Evolutionary conservation across 371 early-diverging fungal genomes (phyloP).

Genomic region (Encephalitozoon hellem): DNA sequence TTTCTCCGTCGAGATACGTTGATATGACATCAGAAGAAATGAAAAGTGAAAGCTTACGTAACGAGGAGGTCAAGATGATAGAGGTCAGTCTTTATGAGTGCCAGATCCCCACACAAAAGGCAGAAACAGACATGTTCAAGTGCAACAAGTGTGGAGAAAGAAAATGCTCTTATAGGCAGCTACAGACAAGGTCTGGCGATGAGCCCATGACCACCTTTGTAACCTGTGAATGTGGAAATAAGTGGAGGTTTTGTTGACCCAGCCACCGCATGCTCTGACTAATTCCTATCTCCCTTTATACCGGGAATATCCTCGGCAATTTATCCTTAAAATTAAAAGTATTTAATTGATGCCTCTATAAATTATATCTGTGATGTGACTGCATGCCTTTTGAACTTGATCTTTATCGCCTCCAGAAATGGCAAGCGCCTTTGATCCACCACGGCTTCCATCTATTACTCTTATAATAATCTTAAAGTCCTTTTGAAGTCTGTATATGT

Average conservation of each 20-base stretch:
- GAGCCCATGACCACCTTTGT: slow-evolving; percentile 63
- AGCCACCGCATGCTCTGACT: not conserved
- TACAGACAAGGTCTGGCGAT: slow-evolving; percentile 62
- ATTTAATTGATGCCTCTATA: not conserved
- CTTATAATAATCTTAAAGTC: not conserved
- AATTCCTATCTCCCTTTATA: not conserved
- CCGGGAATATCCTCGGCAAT: not conserved
- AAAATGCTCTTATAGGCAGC: slow-evolving; percentile 60
- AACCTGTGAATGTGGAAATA: slow-evolving; percentile 60
- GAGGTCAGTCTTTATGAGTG: slow-evolving; percentile 53
- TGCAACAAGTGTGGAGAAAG: slow-evolving; percentile 61
- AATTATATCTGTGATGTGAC: not conserved
- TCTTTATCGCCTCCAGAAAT: not conserved
- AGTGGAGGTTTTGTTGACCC: slow-evolving; percentile 60
- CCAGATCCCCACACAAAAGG: slow-evolving; percentile 53
- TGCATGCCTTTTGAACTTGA: not conserved
- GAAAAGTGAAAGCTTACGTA: slow-evolving; percentile 55
- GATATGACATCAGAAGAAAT: slow-evolving; percentile 58
- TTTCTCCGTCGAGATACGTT: slow-evolving; percentile 52
- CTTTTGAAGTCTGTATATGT: not conserved
- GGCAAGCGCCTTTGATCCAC: not conserved
- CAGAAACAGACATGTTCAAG: slow-evolving; percentile 61
- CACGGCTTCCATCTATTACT: not conserved
- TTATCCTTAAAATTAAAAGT: not conserved
- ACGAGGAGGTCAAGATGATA: slow-evolving; percentile 49